Percentiles rank a stretch among this genome's conserved stretches.
Conservation (phyloP, 495 filamentous ascomycete species). For the Trichoderma gamsii region DNA sequence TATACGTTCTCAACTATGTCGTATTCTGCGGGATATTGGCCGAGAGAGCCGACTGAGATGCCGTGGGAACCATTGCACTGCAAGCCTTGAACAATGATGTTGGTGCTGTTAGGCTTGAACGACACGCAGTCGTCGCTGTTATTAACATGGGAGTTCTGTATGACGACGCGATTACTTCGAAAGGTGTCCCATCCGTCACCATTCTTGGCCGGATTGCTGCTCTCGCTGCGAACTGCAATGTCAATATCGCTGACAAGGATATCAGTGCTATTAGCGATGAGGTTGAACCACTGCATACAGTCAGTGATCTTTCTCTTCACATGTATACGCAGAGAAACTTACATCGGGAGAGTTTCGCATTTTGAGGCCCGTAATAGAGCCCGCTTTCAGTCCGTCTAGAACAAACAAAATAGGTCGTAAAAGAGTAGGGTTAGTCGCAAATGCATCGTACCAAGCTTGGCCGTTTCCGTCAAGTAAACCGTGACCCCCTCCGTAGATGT, state of each 20-base stretch:
- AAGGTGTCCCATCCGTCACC: conserved; percentile 72
- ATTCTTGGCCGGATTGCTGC: conserved; percentile 50
- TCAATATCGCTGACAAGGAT: conserved; percentile 61
- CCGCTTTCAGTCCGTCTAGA: conserved; percentile 57
- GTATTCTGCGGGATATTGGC: conserved; percentile 56
- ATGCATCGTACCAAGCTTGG: conserved; percentile 64
- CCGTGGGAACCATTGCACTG: conserved; percentile 68
- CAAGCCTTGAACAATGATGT: conserved; percentile 65
- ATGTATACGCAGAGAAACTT: background rate
- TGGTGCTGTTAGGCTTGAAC: conserved; percentile 72
- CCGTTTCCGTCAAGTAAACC: conserved; percentile 48
- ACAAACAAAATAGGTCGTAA: conserved; percentile 23
- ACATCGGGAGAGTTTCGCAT: conserved; percentile 1
- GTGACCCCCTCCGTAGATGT: conserved; percentile 47
- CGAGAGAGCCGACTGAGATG: conserved; percentile 64
- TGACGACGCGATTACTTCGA: conserved; percentile 54
- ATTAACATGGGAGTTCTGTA: conserved; percentile 62
- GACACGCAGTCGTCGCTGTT: conserved; percentile 74
- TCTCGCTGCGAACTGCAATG: conserved; percentile 35
- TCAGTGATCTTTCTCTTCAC: background rate
- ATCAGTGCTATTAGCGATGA: conserved; percentile 61
- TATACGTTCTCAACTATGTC: conserved; percentile 63
- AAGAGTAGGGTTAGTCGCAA: conserved; percentile 51
- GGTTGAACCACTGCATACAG: conserved; percentile 52
- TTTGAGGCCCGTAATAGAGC: conserved; percentile 27